phyloP scores from a whole-genome alignment of 768 basidiomycete species.

The Trametes punicea region DNA sequence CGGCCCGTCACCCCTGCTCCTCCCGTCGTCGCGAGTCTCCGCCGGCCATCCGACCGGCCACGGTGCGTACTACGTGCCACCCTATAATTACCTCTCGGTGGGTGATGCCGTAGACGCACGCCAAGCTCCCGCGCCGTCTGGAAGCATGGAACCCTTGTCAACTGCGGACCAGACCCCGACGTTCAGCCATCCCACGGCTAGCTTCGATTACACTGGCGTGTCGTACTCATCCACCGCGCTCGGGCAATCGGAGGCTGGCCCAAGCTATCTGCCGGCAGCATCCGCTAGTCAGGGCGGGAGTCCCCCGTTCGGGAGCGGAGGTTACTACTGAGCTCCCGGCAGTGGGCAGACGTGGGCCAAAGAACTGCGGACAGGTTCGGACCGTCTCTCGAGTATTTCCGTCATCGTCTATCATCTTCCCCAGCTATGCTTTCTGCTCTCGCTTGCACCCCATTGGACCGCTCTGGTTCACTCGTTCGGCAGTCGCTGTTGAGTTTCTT shows the following conservation, averaged over 20 bases:
- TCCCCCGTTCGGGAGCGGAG: constrained; percentile 14
- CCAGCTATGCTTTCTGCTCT: constrained; percentile 8
- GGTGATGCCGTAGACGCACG: constrained; percentile 15
- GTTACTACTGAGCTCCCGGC: constrained; percentile 12
- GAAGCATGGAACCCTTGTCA: constrained; percentile 16
- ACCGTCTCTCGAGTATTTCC: constrained; percentile 13
- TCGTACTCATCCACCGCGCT: constrained; percentile 17
- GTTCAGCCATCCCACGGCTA: constrained; percentile 17
- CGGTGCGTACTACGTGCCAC: constrained; percentile 17
- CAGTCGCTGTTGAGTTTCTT: constrained; percentile 17
- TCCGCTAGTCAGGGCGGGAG: constrained; percentile 14
- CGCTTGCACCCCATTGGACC: constrained; percentile 16
- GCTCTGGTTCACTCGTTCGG: constrained; percentile 5
- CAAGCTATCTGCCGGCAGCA: constrained; percentile 16
- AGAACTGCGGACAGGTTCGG: constrained; percentile 14
- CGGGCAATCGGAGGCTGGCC: constrained; percentile 11
- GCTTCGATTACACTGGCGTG: constrained; percentile 19
- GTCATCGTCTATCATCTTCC: constrained; percentile 16
- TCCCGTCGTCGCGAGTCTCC: constrained; percentile 10
- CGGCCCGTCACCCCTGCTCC: constrained; percentile 14
- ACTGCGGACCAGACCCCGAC: constrained; percentile 16
- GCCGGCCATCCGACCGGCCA: constrained; percentile 15
- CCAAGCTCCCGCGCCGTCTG: constrained; percentile 13
- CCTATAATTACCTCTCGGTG: constrained; percentile 21
- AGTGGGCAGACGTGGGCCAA: constrained; percentile 5